These are phyloP conservation scores for Penicillium fuscoglaucum DNA, from an alignment of 2,329 filamentous ascomycete species.

Conservation along the genomic window DNA sequence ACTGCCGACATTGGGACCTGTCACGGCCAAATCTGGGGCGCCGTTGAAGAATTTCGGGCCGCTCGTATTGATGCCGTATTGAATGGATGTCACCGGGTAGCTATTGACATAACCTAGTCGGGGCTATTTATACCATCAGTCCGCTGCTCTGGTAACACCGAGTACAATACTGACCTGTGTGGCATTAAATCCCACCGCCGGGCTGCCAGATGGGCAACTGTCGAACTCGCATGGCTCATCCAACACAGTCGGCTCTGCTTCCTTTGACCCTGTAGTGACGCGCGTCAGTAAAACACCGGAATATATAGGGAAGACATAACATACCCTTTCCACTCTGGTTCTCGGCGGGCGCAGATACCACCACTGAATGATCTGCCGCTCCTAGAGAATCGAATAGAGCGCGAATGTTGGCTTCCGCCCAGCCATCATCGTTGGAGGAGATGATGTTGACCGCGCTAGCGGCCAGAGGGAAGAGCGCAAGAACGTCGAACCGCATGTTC, in stretches of 20 bases:
- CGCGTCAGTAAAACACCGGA: slow-evolving; percentile 5
- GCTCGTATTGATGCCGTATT: slow-evolving; percentile 61
- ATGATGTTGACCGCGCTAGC: slow-evolving; percentile 54
- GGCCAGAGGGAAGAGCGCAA: slow-evolving; percentile 15
- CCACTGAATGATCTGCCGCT: slow-evolving; percentile 58
- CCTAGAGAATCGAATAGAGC: slow-evolving; percentile 59
- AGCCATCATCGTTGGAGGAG: slow-evolving; percentile 71
- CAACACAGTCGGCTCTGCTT: slow-evolving; percentile 51
- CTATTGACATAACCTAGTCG: slow-evolving; percentile 72
- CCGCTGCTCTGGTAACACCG: neutral
- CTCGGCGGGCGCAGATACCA: slow-evolving; percentile 66
- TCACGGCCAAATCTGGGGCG: slow-evolving; percentile 62
- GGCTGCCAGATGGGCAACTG: slow-evolving; percentile 60
- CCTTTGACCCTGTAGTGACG: slow-evolving; percentile 52
- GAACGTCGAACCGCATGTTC: slow-evolving; percentile 25
- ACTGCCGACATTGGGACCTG: slow-evolving; percentile 61
- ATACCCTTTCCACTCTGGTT: slow-evolving; percentile 64
- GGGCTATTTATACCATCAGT: slow-evolving; percentile 28
- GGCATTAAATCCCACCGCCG: slow-evolving; percentile 58
- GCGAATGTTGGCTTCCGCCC: slow-evolving; percentile 68
- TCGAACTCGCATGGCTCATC: slow-evolving; percentile 59
- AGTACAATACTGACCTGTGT: slow-evolving; percentile 37
- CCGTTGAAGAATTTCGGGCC: slow-evolving; percentile 56
- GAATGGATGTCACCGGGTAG: slow-evolving; percentile 64
- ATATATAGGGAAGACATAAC: neutral